These are phyloP conservation scores for Persicaria maculosa DNA, from an alignment of 148 eudicot genomes.

Conservation along the genomic window DNA sequence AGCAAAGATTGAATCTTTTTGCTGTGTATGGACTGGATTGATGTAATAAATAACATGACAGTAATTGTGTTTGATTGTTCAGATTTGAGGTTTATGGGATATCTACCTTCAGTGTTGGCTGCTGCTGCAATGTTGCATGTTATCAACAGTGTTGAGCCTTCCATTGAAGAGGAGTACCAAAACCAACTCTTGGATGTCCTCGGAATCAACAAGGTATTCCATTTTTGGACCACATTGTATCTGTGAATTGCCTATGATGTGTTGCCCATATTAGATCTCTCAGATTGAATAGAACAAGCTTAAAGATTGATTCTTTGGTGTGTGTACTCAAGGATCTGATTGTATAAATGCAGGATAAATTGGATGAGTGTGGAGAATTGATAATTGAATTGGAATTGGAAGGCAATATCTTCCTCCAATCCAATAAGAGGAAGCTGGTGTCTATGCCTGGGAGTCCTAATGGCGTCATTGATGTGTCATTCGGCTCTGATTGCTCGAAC, in stretches of 20 bases:
- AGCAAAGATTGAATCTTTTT: background rate
- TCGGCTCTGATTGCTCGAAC: conserved; percentile 55
- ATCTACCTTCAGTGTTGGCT: conserved; percentile 61
- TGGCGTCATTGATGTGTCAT: conserved; percentile 54
- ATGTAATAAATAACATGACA: background rate
- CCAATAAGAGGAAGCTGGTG: conserved; percentile 46
- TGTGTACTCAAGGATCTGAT: background rate
- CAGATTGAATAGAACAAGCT: background rate
- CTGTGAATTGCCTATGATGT: background rate
- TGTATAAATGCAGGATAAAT: conserved; percentile 36
- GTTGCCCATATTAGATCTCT: background rate
- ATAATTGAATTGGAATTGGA: conserved; percentile 33
- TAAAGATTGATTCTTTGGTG: background rate
- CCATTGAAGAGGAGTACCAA: conserved; percentile 36
- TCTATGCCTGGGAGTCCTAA: conserved; percentile 60
- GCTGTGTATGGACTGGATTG: background rate
- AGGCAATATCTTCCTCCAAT: conserved; percentile 18
- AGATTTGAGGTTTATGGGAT: conserved; percentile 49
- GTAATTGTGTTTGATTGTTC: conserved; percentile 16
- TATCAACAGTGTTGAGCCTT: conserved; percentile 39
- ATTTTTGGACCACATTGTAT: background rate
- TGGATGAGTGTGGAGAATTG: conserved; percentile 45
- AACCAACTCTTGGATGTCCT: conserved; percentile 40
- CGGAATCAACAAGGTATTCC: conserved; percentile 43
- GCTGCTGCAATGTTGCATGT: conserved; percentile 59